Percentiles rank a stretch among this genome's conserved stretches.
Conservation (phyloP, 1,139 yeast genomes). For the Fermentozyma sake region DNA sequence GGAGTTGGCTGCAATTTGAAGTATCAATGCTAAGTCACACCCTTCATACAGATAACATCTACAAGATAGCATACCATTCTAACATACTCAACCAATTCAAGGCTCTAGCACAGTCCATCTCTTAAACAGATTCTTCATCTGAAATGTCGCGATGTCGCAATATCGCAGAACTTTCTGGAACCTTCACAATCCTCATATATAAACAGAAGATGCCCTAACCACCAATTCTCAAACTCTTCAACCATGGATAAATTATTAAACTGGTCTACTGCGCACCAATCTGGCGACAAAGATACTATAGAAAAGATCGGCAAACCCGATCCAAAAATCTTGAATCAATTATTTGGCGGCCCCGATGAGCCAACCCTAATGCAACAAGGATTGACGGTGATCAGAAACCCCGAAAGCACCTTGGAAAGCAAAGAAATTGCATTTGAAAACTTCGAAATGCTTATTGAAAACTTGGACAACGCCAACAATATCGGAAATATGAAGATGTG, state of each 20-base stretch:
- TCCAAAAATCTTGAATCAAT: constrained; percentile 68
- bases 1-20: no score
- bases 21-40: no score
- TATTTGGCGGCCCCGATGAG: constrained; percentile 85
- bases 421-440: constrained; percentile 81
- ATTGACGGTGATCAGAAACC: constrained; percentile 55
- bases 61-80: no score
- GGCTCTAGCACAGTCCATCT: no score
- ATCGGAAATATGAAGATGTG: constrained; percentile 80
- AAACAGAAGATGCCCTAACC: not conserved
- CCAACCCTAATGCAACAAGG: constrained; percentile 80
- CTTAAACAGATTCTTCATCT: no score
- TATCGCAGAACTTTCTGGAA: constrained; percentile 9
- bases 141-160: constrained; percentile 4
- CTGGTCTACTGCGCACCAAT: constrained; percentile 84
- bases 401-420: constrained; percentile 59
- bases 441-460: constrained; percentile 91
- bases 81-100: no score
- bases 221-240: constrained; percentile 11
- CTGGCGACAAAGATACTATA: constrained; percentile 63
- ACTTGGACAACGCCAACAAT: constrained; percentile 91
- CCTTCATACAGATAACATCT: no score
- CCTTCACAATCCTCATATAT: constrained; percentile 1
- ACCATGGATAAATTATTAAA: constrained; percentile 82
- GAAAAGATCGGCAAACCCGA: constrained; percentile 66